These are phyloP conservation scores for Beauveria sp. DNA, from an alignment of 2,329 filamentous ascomycete genomes.

Conservation along the genomic window DNA sequence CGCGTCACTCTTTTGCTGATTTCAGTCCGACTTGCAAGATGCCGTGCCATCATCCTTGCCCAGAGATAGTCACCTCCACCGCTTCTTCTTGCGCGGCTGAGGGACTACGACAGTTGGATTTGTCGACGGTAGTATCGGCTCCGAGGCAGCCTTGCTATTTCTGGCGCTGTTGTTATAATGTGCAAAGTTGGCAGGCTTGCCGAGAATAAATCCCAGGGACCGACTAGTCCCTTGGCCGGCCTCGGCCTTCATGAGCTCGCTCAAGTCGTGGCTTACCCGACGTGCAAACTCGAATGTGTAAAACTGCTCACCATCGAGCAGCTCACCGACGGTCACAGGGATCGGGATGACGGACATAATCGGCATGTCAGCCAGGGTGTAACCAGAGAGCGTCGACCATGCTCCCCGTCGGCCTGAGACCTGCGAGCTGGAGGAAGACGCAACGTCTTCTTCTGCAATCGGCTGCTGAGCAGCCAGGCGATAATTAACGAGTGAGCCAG, in stretches of 20 bases:
- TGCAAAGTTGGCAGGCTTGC: conserved; percentile 8
- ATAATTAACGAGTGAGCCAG: conserved; percentile 12
- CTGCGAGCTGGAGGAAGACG: conserved; percentile 1
- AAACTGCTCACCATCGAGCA: conserved; percentile 25
- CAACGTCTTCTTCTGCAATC: neutral
- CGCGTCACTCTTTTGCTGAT: neutral
- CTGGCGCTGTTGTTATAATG: conserved; percentile 11
- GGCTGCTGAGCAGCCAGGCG: conserved; percentile 13
- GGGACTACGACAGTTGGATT: conserved; percentile 9
- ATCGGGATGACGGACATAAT: conserved; percentile 25
- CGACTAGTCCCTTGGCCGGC: conserved; percentile 17
- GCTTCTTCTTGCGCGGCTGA: conserved; percentile 11
- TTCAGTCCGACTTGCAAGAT: conserved; percentile 4
- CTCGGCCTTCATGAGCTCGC: conserved; percentile 15
- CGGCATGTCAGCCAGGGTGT: conserved; percentile 24
- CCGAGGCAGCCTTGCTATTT: conserved; percentile 6
- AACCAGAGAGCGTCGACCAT: conserved; percentile 22
- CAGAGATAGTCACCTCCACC: conserved; percentile 9
- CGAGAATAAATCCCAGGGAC: conserved; percentile 15
- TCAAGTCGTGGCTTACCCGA: conserved; percentile 22
- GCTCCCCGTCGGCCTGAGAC: conserved; percentile 10
- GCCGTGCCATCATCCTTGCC: neutral
- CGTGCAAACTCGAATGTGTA: conserved; percentile 24
- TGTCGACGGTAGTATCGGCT: conserved; percentile 6
- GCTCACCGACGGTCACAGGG: conserved; percentile 23